Evolutionary conservation across 345 rosid species (phyloP), one percentile per base, ranked within the genome.

Genomic region (Gossypium sturtianum): DNA sequence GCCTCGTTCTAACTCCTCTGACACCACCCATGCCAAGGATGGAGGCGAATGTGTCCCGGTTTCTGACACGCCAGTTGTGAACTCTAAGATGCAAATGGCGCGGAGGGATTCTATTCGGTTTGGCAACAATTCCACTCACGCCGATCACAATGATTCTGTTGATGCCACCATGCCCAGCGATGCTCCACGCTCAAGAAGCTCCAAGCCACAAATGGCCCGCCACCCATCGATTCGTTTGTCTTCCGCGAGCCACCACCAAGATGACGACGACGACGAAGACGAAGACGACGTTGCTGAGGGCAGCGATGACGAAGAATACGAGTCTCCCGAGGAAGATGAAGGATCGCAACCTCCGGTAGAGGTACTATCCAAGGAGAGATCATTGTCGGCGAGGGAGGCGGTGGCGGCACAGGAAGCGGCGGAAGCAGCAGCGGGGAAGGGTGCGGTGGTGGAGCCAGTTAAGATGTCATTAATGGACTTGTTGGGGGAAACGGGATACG

Each of bases 391-490:
- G 17, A 86, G 98, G 77, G 94, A 95, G 76, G 98, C 97, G 0
- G 91, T 87, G 9, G 91, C 87, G 1, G 91, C 93, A 15, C 92
- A 91, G 74, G 91, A 86, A 83, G 94, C 92, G 0, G 83, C 93
- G 0, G 93, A 59, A 59, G 38, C 63, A 12, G 63, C 13, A 80
- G 87, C 77, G 0, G 75, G 12, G n/a, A 34, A 22, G 22, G 81
- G 9, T 9, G 73, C 54, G 27, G 77, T 15, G 7, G 84, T 66
- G 17, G 79, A 79, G 76, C 87, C 85, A 13, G 82, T 80, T 57
- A 88, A 92, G 72, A 91, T 90, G 94, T 93, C 99, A 27, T 70
- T 95, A 74, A 87, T 93, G 97, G 98, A 95, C 70, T 73, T 95
- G 74, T 68, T 95, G 79, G 94, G 87, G 82, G 99, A 93, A 78